Evolutionary conservation across 805 yeast species (phyloP), one percentile per base, ranked within the genome.

Genomic region (Metschnikowia kofuensis): DNA sequence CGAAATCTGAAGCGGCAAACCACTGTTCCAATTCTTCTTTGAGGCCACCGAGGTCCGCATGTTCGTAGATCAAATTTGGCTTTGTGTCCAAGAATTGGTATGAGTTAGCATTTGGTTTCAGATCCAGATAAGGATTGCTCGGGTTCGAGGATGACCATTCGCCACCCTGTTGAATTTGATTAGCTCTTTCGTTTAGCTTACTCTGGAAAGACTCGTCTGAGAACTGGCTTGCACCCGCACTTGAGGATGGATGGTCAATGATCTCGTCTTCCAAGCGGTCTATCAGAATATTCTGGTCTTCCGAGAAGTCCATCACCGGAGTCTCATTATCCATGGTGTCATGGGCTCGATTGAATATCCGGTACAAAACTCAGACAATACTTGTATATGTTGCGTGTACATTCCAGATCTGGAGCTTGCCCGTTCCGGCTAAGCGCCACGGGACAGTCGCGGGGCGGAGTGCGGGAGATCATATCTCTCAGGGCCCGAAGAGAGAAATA

Each of bases 261-360:
- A 71, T 67, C 52, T 70, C 73, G 49, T 75, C 80, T 44, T 77
- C 81, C 39, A 77, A 68, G 50, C 72, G 68, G 50, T 76, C 79
- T 21, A 72, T 72, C 64, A 74, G 69, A 8, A 61, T 50, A 31
- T 54, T 64, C 29, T 62, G 65, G 21, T 61, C 61, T 38, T 62
- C 56, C 50, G 45, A 38, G 21, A 42, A 38, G 30, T 41, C 43
- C 43, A 39, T 39, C 32, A 37, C 41, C 9, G 45, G 30, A 16
- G 31, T 42, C 13, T 41, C 45, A 38, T 37, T 38, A n/a, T 47
- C 45, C 49, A 47, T 47, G 35, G 38, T 38, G 45, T 16, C 32
- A 30, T 30, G 32, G 6, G 13, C 13, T 30, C 6, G 32, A 30
- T 10, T 6, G 34, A 31, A 31, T 31, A 31, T 31, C 4, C 13